phyloP scores from a whole-genome alignment of 441 rosid genomes.

The Raphanus hybrid region DNA sequence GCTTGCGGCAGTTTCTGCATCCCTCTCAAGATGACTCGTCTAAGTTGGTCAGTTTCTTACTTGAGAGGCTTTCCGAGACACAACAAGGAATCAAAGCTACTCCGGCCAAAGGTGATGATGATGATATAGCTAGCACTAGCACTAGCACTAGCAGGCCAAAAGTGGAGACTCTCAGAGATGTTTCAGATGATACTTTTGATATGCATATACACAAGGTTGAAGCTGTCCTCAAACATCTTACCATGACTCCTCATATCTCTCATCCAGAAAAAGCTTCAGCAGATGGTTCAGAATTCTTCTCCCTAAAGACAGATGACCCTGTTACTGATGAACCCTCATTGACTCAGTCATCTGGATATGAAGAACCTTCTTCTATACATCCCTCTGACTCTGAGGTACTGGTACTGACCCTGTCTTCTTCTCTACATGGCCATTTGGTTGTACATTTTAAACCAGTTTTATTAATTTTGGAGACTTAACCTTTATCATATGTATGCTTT shows the following conservation, averaged over 20 bases:
- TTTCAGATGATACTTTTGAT: constrained; percentile 48
- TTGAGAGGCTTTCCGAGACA: constrained; percentile 64
- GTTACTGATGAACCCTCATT: constrained; percentile 24
- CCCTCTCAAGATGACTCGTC: constrained; percentile 75
- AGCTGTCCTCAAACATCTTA: constrained; percentile 55
- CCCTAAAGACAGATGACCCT: constrained; percentile 35
- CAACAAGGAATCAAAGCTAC: constrained; percentile 43
- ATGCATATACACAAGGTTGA: constrained; percentile 50
- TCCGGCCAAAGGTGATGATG: constrained; percentile 6
- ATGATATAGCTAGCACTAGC: constrained; percentile 25
- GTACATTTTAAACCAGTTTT: not conserved
- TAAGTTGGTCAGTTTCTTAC: constrained; percentile 71
- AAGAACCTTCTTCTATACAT: constrained; percentile 33
- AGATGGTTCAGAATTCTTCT: constrained; percentile 26
- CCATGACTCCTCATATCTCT: constrained; percentile 41
- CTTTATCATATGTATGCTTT: constrained; percentile 32
- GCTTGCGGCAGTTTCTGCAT: constrained; percentile 92
- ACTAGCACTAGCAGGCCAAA: constrained; percentile 21
- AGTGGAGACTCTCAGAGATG: constrained; percentile 30
- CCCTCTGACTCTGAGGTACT: constrained; percentile 45
- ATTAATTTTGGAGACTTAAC: constrained; percentile 12
- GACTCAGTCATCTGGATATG: constrained; percentile 34
- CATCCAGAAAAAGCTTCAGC: constrained; percentile 27
- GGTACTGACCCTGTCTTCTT: constrained; percentile 10
- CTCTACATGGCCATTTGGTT: constrained; percentile 3